Evolutionary conservation across 2,329 filamentous ascomycete species (phyloP).

Genomic region (Ophiocordyceps camponoti-rufipedis): DNA sequence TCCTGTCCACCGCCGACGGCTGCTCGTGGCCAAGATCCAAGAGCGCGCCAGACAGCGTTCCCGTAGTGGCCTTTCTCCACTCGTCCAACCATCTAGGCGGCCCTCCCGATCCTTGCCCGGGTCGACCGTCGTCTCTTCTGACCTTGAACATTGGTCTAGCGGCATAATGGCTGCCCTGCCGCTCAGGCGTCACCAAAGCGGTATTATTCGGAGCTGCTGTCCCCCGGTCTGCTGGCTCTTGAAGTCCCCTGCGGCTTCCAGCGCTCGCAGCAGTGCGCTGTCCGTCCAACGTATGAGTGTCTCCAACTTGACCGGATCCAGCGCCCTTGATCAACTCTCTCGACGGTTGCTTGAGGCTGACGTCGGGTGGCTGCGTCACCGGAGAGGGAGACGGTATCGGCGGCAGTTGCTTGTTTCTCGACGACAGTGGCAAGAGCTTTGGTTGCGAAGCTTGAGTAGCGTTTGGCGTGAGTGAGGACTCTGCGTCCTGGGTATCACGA

Average conservation of each 20-base stretch:
- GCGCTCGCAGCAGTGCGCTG: no score
- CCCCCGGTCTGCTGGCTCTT: conserved; percentile 12
- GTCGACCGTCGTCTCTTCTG: no score
- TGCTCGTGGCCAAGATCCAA: conserved; percentile 36
- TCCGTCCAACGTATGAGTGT: no score
- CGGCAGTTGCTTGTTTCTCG: conserved; percentile 15
- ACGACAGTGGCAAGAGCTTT: conserved; percentile 4
- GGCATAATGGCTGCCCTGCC: no score
- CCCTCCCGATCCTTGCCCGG: no score
- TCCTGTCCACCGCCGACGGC: conserved; percentile 22
- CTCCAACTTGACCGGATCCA: no score
- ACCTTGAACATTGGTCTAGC: no score
- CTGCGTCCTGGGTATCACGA: no score
- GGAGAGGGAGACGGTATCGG: conserved; percentile 7
- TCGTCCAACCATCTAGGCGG: conserved; percentile 44
- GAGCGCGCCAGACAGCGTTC: conserved; percentile 36
- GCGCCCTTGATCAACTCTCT: no score
- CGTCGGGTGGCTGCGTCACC: conserved; percentile 1
- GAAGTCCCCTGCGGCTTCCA: background rate
- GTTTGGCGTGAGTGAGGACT: no score
- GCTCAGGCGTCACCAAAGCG: no score
- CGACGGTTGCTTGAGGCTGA: conserved; percentile 1
- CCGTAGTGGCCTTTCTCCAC: conserved; percentile 51
- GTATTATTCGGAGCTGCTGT: no score
- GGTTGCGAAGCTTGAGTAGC: background rate